phyloP scores from a whole-genome alignment of 495 filamentous ascomycete species.

The Corynascus novoguineensis region DNA sequence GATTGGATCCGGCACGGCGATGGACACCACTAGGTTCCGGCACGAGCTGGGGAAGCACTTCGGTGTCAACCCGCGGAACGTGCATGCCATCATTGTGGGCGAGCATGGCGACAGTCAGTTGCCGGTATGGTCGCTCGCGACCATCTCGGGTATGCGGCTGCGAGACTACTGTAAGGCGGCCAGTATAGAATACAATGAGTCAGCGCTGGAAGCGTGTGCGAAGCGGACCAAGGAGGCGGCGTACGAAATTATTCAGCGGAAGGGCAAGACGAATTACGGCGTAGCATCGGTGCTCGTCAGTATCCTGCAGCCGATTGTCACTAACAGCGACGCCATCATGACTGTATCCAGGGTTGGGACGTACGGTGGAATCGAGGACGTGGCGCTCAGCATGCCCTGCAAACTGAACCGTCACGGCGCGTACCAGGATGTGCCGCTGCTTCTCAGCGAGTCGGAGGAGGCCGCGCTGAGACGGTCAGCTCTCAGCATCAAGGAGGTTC shows the following conservation, averaged over 20 bases:
- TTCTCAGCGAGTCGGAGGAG: constrained; percentile 23
- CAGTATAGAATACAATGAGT: constrained; percentile 21
- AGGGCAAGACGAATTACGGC: constrained; percentile 58
- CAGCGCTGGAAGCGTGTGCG: constrained; percentile 21
- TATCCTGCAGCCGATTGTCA: constrained; percentile 29
- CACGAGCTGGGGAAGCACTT: constrained; percentile 30
- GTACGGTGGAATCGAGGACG: constrained; percentile 27
- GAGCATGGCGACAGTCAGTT: constrained; percentile 33
- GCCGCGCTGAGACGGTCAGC: constrained; percentile 37
- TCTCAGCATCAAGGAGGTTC: constrained; percentile 21
- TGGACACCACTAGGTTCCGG: constrained; percentile 32
- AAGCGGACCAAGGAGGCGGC: constrained; percentile 34
- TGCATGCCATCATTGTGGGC: constrained; percentile 31
- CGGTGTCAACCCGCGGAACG: constrained; percentile 29
- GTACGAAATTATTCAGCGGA: constrained; percentile 53
- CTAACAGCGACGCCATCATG: constrained; percentile 26
- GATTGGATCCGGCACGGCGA: constrained; percentile 31
- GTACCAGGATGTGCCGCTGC: constrained; percentile 26
- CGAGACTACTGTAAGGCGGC: constrained; percentile 24
- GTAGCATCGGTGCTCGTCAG: constrained; percentile 41
- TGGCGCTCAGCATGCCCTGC: constrained; percentile 32
- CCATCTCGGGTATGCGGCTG: constrained; percentile 29
- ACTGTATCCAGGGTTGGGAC: constrained; percentile 28
- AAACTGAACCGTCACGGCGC: constrained; percentile 28
- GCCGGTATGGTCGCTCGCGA: constrained; percentile 31